phyloP scores from a whole-genome alignment of 164 flowering plant genomes.

The Akebia trifoliata region DNA sequence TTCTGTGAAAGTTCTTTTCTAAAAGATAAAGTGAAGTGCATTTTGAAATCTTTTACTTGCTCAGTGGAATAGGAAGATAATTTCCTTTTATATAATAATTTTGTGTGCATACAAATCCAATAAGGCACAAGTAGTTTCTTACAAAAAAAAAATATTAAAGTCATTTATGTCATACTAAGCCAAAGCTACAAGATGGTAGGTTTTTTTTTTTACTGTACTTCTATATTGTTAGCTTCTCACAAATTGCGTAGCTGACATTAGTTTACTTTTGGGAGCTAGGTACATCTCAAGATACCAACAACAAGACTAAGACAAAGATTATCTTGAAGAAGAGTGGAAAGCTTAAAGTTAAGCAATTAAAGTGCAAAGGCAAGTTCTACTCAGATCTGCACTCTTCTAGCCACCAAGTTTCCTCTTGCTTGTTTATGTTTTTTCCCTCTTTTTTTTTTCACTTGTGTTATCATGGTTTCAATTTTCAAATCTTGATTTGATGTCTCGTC shows the following conservation, averaged over 20 bases:
- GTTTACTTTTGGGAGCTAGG: constrained; percentile 14
- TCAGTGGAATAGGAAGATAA: too few relatives aligned
- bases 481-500: too few relatives aligned
- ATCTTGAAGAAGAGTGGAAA: constrained; percentile 26
- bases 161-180: too few relatives aligned
- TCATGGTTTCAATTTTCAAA: too few relatives aligned
- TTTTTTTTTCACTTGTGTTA: neutral
- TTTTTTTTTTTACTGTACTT: neutral
- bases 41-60: too few relatives aligned
- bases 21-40: too few relatives aligned
- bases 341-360: constrained; percentile 23
- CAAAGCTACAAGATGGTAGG: too few relatives aligned
- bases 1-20: too few relatives aligned
- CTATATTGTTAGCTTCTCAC: neutral
- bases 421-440: neutral
- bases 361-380: constrained; percentile 20
- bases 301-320: constrained; percentile 15
- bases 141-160: too few relatives aligned
- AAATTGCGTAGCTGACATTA: constrained; percentile 1
- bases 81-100: too few relatives aligned
- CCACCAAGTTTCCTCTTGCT: neutral
- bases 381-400: neutral
- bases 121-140: too few relatives aligned
- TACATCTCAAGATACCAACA: constrained; percentile 18
- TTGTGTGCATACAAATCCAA: too few relatives aligned